Base-by-base conservation (phyloP, 2,329 filamentous ascomycete species). In the Aspergillus sp. region DNA sequence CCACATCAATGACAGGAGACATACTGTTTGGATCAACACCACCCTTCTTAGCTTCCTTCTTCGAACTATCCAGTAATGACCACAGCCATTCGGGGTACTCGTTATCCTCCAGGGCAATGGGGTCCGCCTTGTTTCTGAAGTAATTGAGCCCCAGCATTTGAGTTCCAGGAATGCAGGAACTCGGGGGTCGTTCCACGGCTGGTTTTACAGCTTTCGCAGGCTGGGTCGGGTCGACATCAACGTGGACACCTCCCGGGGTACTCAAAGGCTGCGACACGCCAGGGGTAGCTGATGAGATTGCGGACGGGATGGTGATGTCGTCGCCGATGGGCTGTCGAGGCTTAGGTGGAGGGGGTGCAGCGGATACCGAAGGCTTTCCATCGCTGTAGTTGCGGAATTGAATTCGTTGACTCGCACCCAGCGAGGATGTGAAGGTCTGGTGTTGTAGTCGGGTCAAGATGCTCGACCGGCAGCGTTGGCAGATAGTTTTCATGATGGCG, bases 71-170 rank as follows among this genome's bases (percentile, higher is more conserved):
- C 57, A 79, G 62, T 57, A 81, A 64, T 4, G 63, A 68, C 78
- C 78, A 81, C 53, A 81, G 60, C 78, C 78, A 81, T 14, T 78
- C 74, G 14, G 78, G 78, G 62, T 81, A 81, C 62, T 80, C 78
- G 43, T 72, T 69, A 61, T 81, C 78, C 55, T 80, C 77, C 66
- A 73, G 60, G 12, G 78, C 78, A 51, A 78, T 53, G 23, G 79
- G 60, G 39, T 77, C 74, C 6, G 76, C 72, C 59, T 79, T 77
- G 64, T 78, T 78, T 65, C 80, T 80, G 56, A 76, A 73, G 64
- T 80, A 80, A 58, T 77, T 78, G 45, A 81, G 67, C 12, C 77
- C 76, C 23, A 68, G 68, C 58, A 81, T 52, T 57, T 69, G 71
- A 5, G 73, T 74, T 11, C 78, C 78, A 6, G 74, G 72, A 0